phyloP scores from a whole-genome alignment of 2,329 filamentous ascomycete genomes.

The Hymenoscyphus albidus region DNA sequence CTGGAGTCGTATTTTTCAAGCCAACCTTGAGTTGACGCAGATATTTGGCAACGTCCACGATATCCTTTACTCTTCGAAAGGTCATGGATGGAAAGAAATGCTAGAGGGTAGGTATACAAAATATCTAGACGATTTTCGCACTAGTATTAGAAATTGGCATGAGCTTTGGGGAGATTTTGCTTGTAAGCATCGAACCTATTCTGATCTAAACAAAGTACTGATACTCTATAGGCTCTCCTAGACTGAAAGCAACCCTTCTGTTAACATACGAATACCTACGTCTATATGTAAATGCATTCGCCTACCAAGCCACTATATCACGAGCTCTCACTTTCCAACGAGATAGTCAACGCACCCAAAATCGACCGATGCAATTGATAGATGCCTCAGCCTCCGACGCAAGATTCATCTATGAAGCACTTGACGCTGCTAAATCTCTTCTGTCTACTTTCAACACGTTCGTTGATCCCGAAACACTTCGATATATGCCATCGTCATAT shows the following conservation, averaged over 20 bases:
- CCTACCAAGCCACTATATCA: conserved; percentile 66
- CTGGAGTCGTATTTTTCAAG: conserved; percentile 65
- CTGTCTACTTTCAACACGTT: conserved; percentile 56
- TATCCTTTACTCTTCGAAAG: conserved; percentile 67
- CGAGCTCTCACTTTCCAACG: conserved; percentile 38
- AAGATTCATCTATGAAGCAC: conserved; percentile 62
- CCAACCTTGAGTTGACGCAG: conserved; percentile 66
- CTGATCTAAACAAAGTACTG: conserved; percentile 5
- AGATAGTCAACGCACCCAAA: conserved; percentile 40
- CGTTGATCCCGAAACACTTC: conserved; percentile 55
- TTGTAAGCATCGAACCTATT: conserved; percentile 42
- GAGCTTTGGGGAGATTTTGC: conserved; percentile 63
- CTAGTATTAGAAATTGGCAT: conserved; percentile 67
- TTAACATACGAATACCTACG: conserved; percentile 70
- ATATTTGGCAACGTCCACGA: conserved; percentile 72
- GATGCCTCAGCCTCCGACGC: conserved; percentile 57
- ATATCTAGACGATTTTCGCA: conserved; percentile 70
- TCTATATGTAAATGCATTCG: conserved; percentile 72
- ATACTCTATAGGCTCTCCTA: conserved; percentile 49
- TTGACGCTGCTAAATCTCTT: conserved; percentile 60
- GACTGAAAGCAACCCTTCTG: conserved; percentile 63
- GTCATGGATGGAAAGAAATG: conserved; percentile 66
- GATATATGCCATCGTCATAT: conserved; percentile 61
- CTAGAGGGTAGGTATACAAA: conserved; percentile 69
- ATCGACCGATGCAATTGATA: conserved; percentile 27